phyloP scores from a whole-genome alignment of 148 eudicot species.

The Persicaria maculosa region DNA sequence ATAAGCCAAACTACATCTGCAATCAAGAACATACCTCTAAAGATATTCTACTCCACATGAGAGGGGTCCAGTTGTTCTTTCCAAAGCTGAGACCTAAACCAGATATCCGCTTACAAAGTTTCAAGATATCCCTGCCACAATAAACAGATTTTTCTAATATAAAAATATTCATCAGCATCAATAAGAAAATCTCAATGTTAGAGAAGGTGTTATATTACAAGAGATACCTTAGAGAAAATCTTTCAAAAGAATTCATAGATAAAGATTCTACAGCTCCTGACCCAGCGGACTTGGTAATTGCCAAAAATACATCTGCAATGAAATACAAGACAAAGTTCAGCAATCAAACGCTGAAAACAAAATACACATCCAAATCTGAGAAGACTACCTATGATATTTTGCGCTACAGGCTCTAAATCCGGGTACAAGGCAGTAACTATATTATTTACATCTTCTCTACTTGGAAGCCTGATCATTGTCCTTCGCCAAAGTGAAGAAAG shows the following conservation, averaged over 20 bases:
- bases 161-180: neutral
- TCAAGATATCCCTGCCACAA: conserved; percentile 68
- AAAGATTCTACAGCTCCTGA: conserved; percentile 1
- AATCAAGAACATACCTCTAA: conserved; percentile 51
- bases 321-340: neutral
- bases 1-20: neutral
- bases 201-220: conserved; percentile 1
- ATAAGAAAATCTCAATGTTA: neutral
- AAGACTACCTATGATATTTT: conserved; percentile 54
- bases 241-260: neutral
- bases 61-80: conserved; percentile 36
- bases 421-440: conserved; percentile 65
- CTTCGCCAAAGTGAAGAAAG: conserved; percentile 85
- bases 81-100: conserved; percentile 43
- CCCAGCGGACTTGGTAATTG: neutral
- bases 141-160: neutral
- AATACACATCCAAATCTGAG: neutral
- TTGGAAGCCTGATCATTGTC: conserved; percentile 56
- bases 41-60: conserved; percentile 43
- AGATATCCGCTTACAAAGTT: conserved; percentile 82
- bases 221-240: conserved; percentile 8
- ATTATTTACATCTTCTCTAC: conserved; percentile 43
- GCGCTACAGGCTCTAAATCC: conserved; percentile 52
- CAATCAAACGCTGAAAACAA: neutral
- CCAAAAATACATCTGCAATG: neutral